Base-by-base conservation (phyloP, 805 yeast species). In the Deakozyma indianensis region DNA sequence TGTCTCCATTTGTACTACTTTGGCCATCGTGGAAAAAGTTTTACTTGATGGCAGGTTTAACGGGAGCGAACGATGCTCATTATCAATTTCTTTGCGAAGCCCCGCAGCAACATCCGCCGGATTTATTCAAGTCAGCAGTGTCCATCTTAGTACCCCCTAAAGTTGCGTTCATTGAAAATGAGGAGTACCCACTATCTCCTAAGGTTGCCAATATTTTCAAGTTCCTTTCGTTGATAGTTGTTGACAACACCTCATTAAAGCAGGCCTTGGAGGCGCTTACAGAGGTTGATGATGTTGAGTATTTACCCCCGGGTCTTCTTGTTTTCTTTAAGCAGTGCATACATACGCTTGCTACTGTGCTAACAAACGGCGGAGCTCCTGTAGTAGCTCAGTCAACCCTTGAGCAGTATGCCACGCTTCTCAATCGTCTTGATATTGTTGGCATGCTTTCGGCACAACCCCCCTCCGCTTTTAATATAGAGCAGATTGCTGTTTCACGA, bases 1-100 rank as follows among this genome's bases (percentile, higher is more conserved):
- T 87, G n/a, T 65, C 78, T 0, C 81, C 80, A 51, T 56, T 83
- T 14, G 70, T 80, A 0, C 52, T 66, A 1, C 14, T 15, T 11
- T 75, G 84, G 78, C 74, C 80, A 75, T 78, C 83, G 3, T 83
- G 95, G 94, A 73, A 79, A 9, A 75, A 95, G 95, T 57, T 63
- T 21, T 53, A 60, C 1, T 78, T 76, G 52, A 85, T 87, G 56
- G 48, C 32, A n/a, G 41, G 23, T 5, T 44, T 21, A 9, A 45
- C 28, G n/a, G 38, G 5, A 4, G 21, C 28, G 22, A 63, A 60
- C 51, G 52, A 62, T 2, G 65, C 66, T 4, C 45, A 43, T 1
- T 45, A 43, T 0, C 25, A 40, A 3, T 24, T 43, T 15, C 24
- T 22, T 7, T 16, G 44, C 18, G 27, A 40, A 14, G 28, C 41